Evolutionary conservation across 1,284 basidiomycete genomes (phyloP).

Genomic region (Puccinia polysora): DNA sequence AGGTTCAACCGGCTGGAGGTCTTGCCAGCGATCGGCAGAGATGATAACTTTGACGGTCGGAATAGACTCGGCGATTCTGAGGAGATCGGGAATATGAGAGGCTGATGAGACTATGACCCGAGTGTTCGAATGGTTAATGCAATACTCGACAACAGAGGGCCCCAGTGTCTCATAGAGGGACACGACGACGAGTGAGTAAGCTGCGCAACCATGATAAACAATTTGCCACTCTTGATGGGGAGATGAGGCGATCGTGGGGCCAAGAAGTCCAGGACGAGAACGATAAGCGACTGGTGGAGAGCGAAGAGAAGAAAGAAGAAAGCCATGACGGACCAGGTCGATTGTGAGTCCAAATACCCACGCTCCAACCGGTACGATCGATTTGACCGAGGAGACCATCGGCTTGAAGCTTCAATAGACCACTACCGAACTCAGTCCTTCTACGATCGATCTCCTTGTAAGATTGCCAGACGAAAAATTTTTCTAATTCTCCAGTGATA

Average conservation of each 20-base stretch:
- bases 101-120: slow-evolving; percentile 70
- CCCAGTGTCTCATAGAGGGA: slow-evolving; percentile 89
- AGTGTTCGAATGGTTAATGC: slow-evolving; percentile 76
- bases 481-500: slow-evolving; percentile 61
- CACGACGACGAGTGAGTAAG: slow-evolving; percentile 75
- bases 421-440: slow-evolving; percentile 67
- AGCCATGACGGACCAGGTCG: slow-evolving; percentile 49
- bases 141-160: slow-evolving; percentile 61
- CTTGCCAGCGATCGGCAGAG: slow-evolving; percentile 63
- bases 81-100: slow-evolving; percentile 68
- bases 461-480: slow-evolving; percentile 69
- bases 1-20: slow-evolving; percentile 46
- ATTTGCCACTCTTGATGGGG: slow-evolving; percentile 88
- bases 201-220: slow-evolving; percentile 71
- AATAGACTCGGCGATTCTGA: slow-evolving; percentile 64
- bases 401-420: slow-evolving; percentile 65
- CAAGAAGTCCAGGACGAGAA: slow-evolving; percentile 10
- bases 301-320: neutral
- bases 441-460: slow-evolving; percentile 68
- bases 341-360: slow-evolving; percentile 56
- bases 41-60: slow-evolving; percentile 72
- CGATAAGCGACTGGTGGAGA: slow-evolving; percentile 29
- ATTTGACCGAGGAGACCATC: slow-evolving; percentile 47
- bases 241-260: neutral
- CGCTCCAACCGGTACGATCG: slow-evolving; percentile 54